Percentiles rank a stretch among this genome's conserved stretches.
Conservation (phyloP, 441 rosid species). For the Populus hybrid region DNA sequence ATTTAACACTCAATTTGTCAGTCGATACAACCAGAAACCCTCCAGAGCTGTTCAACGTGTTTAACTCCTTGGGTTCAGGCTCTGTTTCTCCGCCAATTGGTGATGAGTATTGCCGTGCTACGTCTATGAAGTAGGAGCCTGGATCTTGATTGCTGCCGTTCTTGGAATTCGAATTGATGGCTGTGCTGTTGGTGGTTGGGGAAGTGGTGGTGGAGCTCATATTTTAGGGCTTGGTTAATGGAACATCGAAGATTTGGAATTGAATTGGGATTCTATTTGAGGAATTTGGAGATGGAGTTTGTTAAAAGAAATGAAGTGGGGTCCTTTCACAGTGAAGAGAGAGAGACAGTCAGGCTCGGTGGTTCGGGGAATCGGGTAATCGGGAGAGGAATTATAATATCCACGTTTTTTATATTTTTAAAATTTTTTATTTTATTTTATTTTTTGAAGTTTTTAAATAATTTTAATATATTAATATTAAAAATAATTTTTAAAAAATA, state of each 20-base stretch:
- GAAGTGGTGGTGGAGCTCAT: conserved; percentile 5
- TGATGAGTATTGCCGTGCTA: conserved; percentile 5
- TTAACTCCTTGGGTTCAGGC: conserved; percentile 72
- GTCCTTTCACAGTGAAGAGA: neutral
- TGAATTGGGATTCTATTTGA: neutral
- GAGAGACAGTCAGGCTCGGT: neutral
- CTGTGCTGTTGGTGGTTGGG: neutral
- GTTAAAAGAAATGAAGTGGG: neutral
- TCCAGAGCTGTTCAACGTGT: conserved; percentile 76
- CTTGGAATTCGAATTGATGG: neutral
- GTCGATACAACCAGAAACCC: conserved; percentile 63
- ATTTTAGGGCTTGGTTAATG: neutral
- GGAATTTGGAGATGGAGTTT: neutral
- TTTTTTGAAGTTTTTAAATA: too few relatives aligned
- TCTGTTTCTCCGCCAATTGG: conserved; percentile 38
- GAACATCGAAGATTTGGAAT: neutral
- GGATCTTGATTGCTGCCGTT: conserved; percentile 14
- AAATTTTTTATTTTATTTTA: too few relatives aligned
- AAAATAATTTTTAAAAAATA: too few relatives aligned
- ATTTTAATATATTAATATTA: too few relatives aligned
- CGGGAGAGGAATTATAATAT: too few relatives aligned
- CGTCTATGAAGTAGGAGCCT: conserved; percentile 20
- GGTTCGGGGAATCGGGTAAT: neutral
- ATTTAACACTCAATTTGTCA: conserved; percentile 72
- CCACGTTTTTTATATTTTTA: too few relatives aligned